phyloP scores from a whole-genome alignment of 2,329 filamentous ascomycete genomes.

The Cercospora brassicicola region DNA sequence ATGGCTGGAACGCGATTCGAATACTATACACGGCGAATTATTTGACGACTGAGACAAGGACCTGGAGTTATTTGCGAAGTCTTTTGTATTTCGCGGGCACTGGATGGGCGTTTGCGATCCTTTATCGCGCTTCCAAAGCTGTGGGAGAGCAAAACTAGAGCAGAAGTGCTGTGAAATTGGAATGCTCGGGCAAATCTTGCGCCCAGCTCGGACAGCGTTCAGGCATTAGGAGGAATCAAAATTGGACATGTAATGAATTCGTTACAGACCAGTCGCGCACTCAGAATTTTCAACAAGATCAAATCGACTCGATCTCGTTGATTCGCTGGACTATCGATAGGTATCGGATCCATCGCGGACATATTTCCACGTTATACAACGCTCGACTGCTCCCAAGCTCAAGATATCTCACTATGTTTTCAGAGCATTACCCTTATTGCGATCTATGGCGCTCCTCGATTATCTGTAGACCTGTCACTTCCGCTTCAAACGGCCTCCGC shows the following conservation, averaged over 20 bases:
- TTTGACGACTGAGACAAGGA: constrained; percentile 27
- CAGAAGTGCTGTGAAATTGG: too few species aligned
- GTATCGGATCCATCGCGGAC: not conserved
- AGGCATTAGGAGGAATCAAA: too few species aligned
- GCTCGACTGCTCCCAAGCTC: not conserved
- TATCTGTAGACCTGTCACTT: not conserved
- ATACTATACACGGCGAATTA: constrained; percentile 44
- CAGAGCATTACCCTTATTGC: too few species aligned
- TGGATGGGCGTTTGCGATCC: constrained; percentile 35
- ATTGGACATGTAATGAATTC: too few species aligned
- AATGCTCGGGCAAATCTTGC: too few species aligned
- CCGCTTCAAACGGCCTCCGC: not conserved
- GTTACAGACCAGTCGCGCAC: too few species aligned
- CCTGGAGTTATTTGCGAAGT: constrained; percentile 36
- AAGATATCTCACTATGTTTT: too few species aligned
- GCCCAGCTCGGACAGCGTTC: too few species aligned
- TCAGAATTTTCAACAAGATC: too few species aligned
- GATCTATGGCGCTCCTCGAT: not conserved
- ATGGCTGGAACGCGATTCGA: constrained; percentile 41
- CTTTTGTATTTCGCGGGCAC: constrained; percentile 35
- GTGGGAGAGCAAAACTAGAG: constrained; percentile 24
- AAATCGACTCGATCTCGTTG: too few species aligned
- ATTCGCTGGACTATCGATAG: not conserved
- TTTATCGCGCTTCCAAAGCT: constrained; percentile 36
- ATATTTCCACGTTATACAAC: not conserved